Evolutionary conservation across 805 yeast genomes (phyloP), one percentile per base, ranked within the genome.

Genomic region (Wickerhamomyces rabaulensis): DNA sequence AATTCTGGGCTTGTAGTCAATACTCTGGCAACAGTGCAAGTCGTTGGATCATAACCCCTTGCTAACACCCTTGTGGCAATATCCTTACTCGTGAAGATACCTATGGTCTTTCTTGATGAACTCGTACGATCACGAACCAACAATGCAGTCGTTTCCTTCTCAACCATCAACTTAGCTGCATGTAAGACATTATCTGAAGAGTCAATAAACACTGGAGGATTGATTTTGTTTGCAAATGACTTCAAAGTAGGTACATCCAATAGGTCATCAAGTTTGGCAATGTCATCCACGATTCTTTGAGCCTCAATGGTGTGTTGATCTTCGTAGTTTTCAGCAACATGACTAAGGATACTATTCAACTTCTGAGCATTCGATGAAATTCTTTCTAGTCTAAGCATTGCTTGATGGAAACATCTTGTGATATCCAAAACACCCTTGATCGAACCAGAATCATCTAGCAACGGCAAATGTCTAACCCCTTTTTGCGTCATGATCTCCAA

Each of bases 1-100:
- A 68, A 72, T 43, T 71, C 71, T 0, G 78, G 78, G 43, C 68
- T 69, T 3, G 75, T 66, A 0, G 78, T 73, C 65, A 73, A 66
- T 1, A 72, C 70, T 39, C 76, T 56, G 2, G 70, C 70, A 22
- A 73, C 68, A 7, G 67, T 68, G 10, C 72, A 67, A 3, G 58
- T 55, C 13, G 46, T 49, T 0, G 75, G 67, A 52, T 73, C 68
- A 31, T 66, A 56, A 4, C 58, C 60, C 40, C 58, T 56, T 1
- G 74, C 68, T 19, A 73, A 48, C 0, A 71, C 76, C 39, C 76
- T 55, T 41, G 65, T 70, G 19, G 69, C 71, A 17, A 73, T 63
- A 55, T 73, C 78, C 51, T 73, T 73, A 40, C 71, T 70, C 1
- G 78, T 73, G 44, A 73, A 61, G 43, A 73, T 73, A 0, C 78